These are phyloP conservation scores for Achaetomiella virescens DNA, from an alignment of 495 filamentous ascomycete genomes.

Conservation along the genomic window DNA sequence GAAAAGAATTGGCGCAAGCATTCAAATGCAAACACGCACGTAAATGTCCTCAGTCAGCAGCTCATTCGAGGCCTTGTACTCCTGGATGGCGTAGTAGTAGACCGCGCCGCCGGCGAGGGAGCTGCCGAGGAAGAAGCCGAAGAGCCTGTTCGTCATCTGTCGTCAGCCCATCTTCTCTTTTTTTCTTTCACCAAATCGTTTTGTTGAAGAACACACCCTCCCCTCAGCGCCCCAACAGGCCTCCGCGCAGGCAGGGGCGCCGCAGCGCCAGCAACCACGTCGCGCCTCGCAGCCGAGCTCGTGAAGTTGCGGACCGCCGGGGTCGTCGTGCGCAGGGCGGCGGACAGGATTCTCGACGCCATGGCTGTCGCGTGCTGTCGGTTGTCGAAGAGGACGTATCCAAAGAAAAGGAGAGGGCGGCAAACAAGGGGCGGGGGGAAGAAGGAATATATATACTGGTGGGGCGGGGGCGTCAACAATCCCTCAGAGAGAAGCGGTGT, in stretches of 20 bases:
- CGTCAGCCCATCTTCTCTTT: background rate
- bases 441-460: background rate
- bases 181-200: no score
- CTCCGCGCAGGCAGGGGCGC: conserved; percentile 61
- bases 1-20: background rate
- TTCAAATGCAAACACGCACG: conserved; percentile 61
- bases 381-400: background rate
- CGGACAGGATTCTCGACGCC: conserved; percentile 42
- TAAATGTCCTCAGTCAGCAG: conserved; percentile 93
- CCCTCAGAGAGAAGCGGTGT: no score
- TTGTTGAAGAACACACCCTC: conserved; percentile 60
- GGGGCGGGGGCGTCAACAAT: no score
- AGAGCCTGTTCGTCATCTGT: conserved; percentile 54
- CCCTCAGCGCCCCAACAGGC: conserved; percentile 85
- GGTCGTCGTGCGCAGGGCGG: conserved; percentile 7
- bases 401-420: background rate
- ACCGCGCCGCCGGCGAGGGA: conserved; percentile 71
- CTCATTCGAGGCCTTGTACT: conserved; percentile 91
- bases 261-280: conserved; percentile 22
- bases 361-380: conserved; percentile 22
- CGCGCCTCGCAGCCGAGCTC: conserved; percentile 41
- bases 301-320: conserved; percentile 34
- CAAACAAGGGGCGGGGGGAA: background rate
- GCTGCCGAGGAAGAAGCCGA: conserved; percentile 88
- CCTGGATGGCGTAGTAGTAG: conserved; percentile 86